Conservation (phyloP, 805 yeast species). For the Teunomyces cretensis region DNA sequence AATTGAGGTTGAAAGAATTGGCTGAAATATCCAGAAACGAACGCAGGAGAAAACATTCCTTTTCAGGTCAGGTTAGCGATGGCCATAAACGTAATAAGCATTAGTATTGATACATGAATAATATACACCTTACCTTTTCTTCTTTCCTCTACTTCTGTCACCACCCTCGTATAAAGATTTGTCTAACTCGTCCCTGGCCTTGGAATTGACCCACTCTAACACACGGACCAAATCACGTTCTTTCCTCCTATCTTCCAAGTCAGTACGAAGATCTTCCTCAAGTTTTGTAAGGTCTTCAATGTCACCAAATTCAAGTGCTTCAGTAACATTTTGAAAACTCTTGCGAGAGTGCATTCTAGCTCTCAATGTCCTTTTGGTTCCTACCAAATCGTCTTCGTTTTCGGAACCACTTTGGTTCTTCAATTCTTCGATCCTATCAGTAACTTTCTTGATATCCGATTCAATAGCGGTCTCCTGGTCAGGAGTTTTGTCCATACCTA, state of each 20-base stretch:
- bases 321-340: conserved; percentile 15
- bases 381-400: conserved; percentile 22
- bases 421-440: conserved; percentile 15
- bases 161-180: conserved; percentile 59
- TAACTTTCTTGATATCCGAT: conserved; percentile 34
- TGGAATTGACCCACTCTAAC: conserved; percentile 61
- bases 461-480: conserved; percentile 42
- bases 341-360: conserved; percentile 6
- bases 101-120: conserved; percentile 2
- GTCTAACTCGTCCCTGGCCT: conserved; percentile 53
- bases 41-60: conserved; percentile 9
- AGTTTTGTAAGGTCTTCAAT: conserved; percentile 23
- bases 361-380: conserved; percentile 32
- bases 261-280: conserved; percentile 25
- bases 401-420: conserved; percentile 32
- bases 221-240: conserved; percentile 48
- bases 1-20: conserved; percentile 25
- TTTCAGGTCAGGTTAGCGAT: neutral
- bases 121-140: conserved; percentile 5
- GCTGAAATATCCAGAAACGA: conserved; percentile 26
- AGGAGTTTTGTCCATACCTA: conserved; percentile 43
- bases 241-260: conserved; percentile 31
- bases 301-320: conserved; percentile 27
- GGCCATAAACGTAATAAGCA: conserved; percentile 1
- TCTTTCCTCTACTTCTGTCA: conserved; percentile 23